These are phyloP conservation scores for Trichoderma guizhouense DNA, from an alignment of 2,329 filamentous ascomycete genomes.

Conservation along the genomic window DNA sequence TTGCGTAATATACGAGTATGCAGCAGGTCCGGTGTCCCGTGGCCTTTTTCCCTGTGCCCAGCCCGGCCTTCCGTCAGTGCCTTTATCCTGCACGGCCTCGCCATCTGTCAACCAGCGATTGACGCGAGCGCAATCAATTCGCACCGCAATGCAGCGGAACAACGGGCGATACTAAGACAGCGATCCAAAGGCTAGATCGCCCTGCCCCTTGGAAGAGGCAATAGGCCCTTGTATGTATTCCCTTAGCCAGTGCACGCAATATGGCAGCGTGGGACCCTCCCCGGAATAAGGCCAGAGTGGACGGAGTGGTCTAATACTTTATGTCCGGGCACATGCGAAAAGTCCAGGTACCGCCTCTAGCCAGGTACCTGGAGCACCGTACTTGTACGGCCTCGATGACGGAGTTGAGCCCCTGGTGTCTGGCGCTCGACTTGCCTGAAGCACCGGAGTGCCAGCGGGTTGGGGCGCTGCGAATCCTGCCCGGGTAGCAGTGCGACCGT, in stretches of 20 bases:
- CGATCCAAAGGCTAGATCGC: conserved; percentile 15
- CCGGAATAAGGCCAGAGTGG: conserved; percentile 1
- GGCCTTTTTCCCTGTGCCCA: neutral
- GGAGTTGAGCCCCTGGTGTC: conserved; percentile 5
- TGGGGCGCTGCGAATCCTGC: neutral
- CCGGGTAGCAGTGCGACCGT: too few relatives aligned
- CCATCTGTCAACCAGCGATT: neutral
- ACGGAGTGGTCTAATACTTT: neutral
- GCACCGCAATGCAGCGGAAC: neutral
- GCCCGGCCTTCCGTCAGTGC: neutral
- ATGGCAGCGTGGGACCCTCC: neutral
- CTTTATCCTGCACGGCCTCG: neutral
- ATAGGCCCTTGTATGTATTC: neutral
- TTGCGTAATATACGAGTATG: neutral
- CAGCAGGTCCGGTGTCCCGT: conserved; percentile 4
- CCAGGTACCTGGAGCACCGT: conserved; percentile 7
- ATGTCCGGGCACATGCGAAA: conserved; percentile 3
- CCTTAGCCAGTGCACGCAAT: neutral
- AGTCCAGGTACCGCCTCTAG: neutral
- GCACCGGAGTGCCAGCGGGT: neutral
- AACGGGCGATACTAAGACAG: neutral
- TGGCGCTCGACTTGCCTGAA: conserved; percentile 13
- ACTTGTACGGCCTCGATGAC: neutral
- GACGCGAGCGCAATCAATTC: neutral
- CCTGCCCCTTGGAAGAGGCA: neutral